Evolutionary conservation across 805 yeast species (phyloP), one percentile per base, ranked within the genome.

Genomic region (Wickerhamiella hasegawae): DNA sequence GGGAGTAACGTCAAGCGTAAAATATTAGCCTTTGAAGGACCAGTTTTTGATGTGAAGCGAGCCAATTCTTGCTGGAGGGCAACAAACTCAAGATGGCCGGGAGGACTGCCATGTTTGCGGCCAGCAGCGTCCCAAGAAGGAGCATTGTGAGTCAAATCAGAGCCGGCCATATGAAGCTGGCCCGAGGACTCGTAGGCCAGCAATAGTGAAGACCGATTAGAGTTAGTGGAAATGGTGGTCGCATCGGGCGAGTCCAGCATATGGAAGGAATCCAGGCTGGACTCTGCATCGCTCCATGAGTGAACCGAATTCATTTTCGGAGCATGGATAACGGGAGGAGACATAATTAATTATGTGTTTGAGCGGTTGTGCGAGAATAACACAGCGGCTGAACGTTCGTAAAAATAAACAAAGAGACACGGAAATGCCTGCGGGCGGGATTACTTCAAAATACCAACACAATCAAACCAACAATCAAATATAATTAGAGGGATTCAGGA

Each of bases 1-100:
- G 55, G 65, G 40, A 49, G 61, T 46, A 45, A 54, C 52, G 47
- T 71, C 51, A 38, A 69, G 4, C 66, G 54, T n/a, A 60, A 48
- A 6, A 55, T 50, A 37, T 60, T 62, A 15, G 62, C 44, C 33
- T 42, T 42, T 1, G 40, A 38, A 0, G 47, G 40, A 9, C 45
- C 42, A 10, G 35, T 11, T 21, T 39, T 39, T 21, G 38, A 28
- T 1, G 24, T 21, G 25, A 40, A 48, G 18, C 45, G 39, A 5
- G 30, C 21, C n/a, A 40, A 34, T 29, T 43, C 45, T 1, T 31
- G 35, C 26, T 38, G 40, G 17, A 48, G 38, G 18, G 35, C 39
- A 2, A 33, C 34, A 28, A 41, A 36, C 30, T 36, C 44, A 18
- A 18, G 30, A 28, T 37, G 41, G 21, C 36, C 40, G 5, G 28